These are phyloP conservation scores for Schwanniomyces vanrijiae DNA, from an alignment of 805 yeast genomes.

Conservation along the genomic window DNA sequence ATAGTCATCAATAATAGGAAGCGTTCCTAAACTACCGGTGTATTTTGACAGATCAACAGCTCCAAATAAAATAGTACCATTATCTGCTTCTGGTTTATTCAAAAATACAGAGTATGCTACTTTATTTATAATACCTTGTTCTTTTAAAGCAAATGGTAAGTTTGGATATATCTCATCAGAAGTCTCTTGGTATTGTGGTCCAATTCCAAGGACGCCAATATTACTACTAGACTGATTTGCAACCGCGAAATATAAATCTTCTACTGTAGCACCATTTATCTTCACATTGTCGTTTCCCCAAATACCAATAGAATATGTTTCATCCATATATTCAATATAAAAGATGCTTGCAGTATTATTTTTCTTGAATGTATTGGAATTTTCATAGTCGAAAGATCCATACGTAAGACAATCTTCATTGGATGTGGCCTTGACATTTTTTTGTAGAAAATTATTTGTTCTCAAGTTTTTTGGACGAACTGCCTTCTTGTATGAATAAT, in stretches of 20 bases:
- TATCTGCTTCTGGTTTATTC: constrained; percentile 15
- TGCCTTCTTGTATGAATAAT: background rate
- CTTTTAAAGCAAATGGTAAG: constrained; percentile 32
- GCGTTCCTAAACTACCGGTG: constrained; percentile 17
- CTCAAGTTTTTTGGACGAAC: background rate
- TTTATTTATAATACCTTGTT: constrained; percentile 33
- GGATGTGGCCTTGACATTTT: constrained; percentile 17
- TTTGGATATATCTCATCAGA: constrained; percentile 22
- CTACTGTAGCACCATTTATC: constrained; percentile 8
- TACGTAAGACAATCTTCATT: constrained; percentile 25
- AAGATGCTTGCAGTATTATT: constrained; percentile 31
- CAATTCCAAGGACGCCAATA: constrained; percentile 7
- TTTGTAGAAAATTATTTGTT: constrained; percentile 20
- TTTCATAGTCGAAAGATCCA: constrained; percentile 36
- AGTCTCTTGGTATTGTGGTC: constrained; percentile 15
- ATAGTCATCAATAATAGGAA: constrained; percentile 15
- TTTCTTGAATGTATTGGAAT: constrained; percentile 33
- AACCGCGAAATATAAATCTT: constrained; percentile 11
- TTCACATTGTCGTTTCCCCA: constrained; percentile 38
- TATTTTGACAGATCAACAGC: constrained; percentile 27
- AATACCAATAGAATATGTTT: constrained; percentile 47
- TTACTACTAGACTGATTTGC: constrained; percentile 18
- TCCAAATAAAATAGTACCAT: constrained; percentile 29
- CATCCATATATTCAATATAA: constrained; percentile 47
- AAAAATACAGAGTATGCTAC: constrained; percentile 40